Base-by-base conservation (phyloP, 495 filamentous ascomycete species). In the Podospora pseudoanserina region DNA sequence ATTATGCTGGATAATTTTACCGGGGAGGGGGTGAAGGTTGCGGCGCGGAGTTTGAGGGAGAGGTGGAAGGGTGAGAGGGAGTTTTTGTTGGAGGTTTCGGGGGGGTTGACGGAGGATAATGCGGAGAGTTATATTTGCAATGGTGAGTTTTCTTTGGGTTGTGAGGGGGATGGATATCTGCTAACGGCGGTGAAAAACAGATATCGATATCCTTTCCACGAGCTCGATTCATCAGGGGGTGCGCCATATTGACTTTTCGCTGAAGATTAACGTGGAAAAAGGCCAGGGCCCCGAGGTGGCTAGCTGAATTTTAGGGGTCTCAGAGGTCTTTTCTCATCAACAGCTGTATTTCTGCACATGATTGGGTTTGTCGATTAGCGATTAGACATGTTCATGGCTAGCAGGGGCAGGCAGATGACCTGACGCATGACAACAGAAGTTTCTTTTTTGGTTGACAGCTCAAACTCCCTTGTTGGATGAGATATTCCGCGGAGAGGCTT, bases 1-100 rank as follows among this genome's bases (percentile, higher is more conserved):
- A 86, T 99, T 63, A 99, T 99, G 95, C 79, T 99, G 72, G 95
- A 99, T 78, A 99, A 99, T 75, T 98, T 98, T 75, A 86, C 85
- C 0, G 84, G 87, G 0, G 88, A 92, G 11, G 92, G 88, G 0
- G 88, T 97, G 65, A 88, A 86, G 73, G 79, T 82, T 32, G 91
- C 91, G 0, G 91, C 94, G 15, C 80, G 68, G 75, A 85, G 83
- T 69, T 79, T 99, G 44, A 95, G 93, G 82, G 80, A 89, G 72
- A 86, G 87, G 72, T 97, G 91, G 92, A 83, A 74, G 15, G 87
- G 82, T 0, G 88, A 88, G 76, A 79, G 82, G 65, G 71, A 85
- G 44, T 93, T 95, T 71, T 73, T 97, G 75, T 83, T 98, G 49
- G 95, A 98, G 83, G 92, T 96, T 19, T 96, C 92, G 73, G 95